Percentiles rank a stretch among this genome's conserved stretches.
phyloP scores from a whole-genome alignment of 2,329 filamentous ascomycete species.

The Pyrenochaeta sp. region DNA sequence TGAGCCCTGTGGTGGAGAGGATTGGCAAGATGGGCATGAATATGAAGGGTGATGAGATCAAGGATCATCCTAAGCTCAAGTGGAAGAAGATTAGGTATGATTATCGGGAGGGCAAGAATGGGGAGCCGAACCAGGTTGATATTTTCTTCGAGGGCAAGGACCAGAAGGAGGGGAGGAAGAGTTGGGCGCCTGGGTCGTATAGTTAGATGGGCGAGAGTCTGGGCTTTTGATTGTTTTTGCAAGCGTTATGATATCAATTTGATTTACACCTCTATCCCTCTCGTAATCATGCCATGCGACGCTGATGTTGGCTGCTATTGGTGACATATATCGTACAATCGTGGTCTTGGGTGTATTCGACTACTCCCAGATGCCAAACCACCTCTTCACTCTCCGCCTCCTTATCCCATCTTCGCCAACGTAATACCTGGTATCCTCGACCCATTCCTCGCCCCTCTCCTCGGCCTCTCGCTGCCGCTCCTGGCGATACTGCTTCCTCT shows the following conservation, averaged over 20 bases:
- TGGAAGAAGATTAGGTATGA: conserved; percentile 41
- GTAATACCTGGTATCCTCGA: conserved; percentile 47
- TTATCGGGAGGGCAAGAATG: conserved; percentile 33
- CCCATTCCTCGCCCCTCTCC: conserved; percentile 44
- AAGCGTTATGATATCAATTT: not conserved
- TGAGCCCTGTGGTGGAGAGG: conserved; percentile 35
- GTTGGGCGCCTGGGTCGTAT: conserved; percentile 38
- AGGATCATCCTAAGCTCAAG: conserved; percentile 28
- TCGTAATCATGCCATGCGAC: not conserved
- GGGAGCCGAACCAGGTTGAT: conserved; percentile 36
- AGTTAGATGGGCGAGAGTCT: conserved; percentile 5
- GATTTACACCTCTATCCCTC: no score
- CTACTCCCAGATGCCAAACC: conserved; percentile 77
- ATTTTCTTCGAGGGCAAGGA: conserved; percentile 37
- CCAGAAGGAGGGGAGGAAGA: conserved; percentile 28
- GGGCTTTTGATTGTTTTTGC: not conserved
- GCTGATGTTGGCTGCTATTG: not conserved
- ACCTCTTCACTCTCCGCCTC: conserved; percentile 74
- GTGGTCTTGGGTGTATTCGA: not conserved
- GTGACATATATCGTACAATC: not conserved
- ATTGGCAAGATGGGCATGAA: conserved; percentile 33
- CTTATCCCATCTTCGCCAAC: conserved; percentile 50
- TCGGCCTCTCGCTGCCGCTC: conserved; percentile 48
- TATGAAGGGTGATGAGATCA: conserved; percentile 40
- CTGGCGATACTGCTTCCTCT: conserved; percentile 83